Evolutionary conservation across 306 rosid genomes (phyloP), one percentile per base, ranked within the genome.

Genomic region (Pterocarpus macrocarpus): DNA sequence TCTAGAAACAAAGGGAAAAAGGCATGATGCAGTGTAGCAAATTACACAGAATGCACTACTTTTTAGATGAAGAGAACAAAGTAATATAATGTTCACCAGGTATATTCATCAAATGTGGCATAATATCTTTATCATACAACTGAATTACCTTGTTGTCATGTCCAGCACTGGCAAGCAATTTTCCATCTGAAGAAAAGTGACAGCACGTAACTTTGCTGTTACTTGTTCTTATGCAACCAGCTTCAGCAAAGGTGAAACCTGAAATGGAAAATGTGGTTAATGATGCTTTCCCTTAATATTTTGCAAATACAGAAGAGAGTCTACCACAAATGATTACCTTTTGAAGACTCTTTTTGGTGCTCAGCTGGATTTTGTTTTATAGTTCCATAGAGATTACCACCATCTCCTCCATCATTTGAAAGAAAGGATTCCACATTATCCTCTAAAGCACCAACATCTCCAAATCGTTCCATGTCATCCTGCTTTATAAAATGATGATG

Each of bases 171-270:
- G 98, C 98, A 58, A 94, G 87, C 75, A 91, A 76, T 84, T 94
- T 94, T 70, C 98, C 98, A 79, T 94, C 97, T 13, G 97, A 92
- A 76, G 98, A 92, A 82, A 94, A 94, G 83, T 94, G 92, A 73
- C 97, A 94, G 86, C 90, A 92, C 39, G 86, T 90, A 86, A 92
- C 94, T 78, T 84, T 87, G 78, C 84, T 75, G 80, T 77, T 90
- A 73, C 90, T 88, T 83, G 91, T 80, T 82, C 97, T 84, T 66
- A 92, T 91, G 86, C 89, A 91, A 81, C 93, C 70, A 80, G 87
- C 82, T 86, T 91, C 97, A 69, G 81, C 89, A 79, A 94, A 94
- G 82, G 97, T 86, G 85, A 89, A 88, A 61, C 90, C 98, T 92
- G 94, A 81, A 86, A 85, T 73, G 75, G 81, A 84, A 72, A 79